A percentile compares a stretch with the other conserved stretches of the same genome.
Evolutionary conservation across 192 early-diverging fungal species (phyloP).

Genomic region (Rhizophagus clarus): DNA sequence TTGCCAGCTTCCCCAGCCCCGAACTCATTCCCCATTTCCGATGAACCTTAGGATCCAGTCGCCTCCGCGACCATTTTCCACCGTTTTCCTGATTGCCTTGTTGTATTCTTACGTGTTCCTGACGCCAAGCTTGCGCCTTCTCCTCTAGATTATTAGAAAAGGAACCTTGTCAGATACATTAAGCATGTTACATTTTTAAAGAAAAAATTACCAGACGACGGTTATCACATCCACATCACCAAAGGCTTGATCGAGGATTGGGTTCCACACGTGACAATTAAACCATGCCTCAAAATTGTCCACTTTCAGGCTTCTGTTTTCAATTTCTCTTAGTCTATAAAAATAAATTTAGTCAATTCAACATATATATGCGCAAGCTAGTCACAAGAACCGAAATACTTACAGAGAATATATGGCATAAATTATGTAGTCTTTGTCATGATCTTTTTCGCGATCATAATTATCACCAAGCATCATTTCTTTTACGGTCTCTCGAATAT

Average conservation of each 20-base stretch:
- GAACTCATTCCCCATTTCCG: neutral
- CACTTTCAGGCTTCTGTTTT: neutral
- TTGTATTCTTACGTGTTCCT: neutral
- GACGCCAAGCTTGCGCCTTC: conserved; percentile 23
- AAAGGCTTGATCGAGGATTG: too few species aligned
- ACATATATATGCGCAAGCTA: conserved; percentile 10
- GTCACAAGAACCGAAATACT: conserved; percentile 11
- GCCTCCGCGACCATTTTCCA: too few species aligned
- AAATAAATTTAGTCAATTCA: neutral
- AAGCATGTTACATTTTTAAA: too few species aligned
- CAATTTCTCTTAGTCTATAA: neutral
- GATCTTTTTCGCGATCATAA: conserved; percentile 27
- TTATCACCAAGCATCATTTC: conserved; percentile 3
- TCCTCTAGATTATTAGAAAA: neutral
- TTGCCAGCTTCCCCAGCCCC: neutral
- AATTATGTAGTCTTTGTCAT: conserved; percentile 28
- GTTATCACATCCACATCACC: too few species aligned
- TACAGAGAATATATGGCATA: conserved; percentile 33
- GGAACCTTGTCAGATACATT: too few species aligned
- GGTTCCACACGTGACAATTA: too few species aligned
- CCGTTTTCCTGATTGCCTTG: too few species aligned
- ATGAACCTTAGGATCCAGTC: too few species aligned
- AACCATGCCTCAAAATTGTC: too few species aligned
- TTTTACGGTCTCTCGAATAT: conserved; percentile 22
- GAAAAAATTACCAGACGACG: too few species aligned